phyloP scores from a whole-genome alignment of 352 stramenopile species.

The Phytophthora melonis region DNA sequence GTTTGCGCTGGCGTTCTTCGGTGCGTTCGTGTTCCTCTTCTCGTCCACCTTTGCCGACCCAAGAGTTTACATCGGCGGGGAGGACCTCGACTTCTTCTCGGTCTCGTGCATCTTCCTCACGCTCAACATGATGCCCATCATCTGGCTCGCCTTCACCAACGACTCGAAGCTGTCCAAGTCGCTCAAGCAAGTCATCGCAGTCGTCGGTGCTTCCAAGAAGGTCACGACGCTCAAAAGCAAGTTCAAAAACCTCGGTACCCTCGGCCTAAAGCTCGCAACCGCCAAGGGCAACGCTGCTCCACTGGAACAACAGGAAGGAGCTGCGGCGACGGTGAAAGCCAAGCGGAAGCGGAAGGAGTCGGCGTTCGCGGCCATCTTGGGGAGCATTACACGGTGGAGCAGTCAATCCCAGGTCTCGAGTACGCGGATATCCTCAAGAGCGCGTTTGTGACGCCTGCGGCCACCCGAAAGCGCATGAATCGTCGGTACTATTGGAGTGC shows the following conservation, averaged over 20 bases:
- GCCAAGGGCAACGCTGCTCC: conserved; percentile 46
- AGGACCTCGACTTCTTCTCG: conserved; percentile 82
- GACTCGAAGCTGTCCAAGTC: conserved; percentile 89
- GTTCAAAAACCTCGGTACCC: conserved; percentile 84
- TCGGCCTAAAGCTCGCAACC: conserved; percentile 76
- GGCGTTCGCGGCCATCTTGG: conserved; percentile 79
- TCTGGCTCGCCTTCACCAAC: conserved; percentile 93
- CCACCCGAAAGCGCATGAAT: conserved; percentile 61
- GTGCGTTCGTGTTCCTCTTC: conserved; percentile 84
- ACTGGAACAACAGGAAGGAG: conserved; percentile 11
- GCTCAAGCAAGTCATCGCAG: conserved; percentile 79
- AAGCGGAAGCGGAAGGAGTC: conserved; percentile 65
- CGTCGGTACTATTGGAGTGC: conserved; percentile 60
- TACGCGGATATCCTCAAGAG: conserved; percentile 83
- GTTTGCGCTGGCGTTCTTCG: conserved; percentile 62
- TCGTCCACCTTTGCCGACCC: conserved; percentile 83
- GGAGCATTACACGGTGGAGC: conserved; percentile 83
- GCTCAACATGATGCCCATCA: conserved; percentile 91
- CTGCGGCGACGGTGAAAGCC: not conserved
- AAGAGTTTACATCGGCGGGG: conserved; percentile 69
- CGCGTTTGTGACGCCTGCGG: conserved; percentile 73
- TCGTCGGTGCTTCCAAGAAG: conserved; percentile 81
- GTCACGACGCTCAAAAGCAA: conserved; percentile 80
- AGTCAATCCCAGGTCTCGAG: conserved; percentile 75
- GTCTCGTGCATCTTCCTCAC: conserved; percentile 84